Conservation (phyloP, 495 filamentous ascomycete genomes). For the Aspergillus kassunensis region DNA sequence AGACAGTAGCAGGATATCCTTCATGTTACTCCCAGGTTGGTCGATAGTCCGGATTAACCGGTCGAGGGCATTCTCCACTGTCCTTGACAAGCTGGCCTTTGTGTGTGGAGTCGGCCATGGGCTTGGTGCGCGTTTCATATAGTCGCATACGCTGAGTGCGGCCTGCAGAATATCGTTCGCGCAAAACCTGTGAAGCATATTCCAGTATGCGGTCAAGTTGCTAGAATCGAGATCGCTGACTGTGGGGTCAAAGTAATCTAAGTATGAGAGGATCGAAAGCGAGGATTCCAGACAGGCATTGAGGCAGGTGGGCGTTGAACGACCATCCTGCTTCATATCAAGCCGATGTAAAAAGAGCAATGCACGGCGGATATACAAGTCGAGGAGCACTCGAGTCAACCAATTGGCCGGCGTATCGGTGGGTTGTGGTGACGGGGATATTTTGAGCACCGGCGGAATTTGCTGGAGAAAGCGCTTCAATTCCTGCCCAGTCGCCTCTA, state of each 20-base stretch:
- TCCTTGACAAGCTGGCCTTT: slow-evolving; percentile 19
- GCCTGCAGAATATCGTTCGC: slow-evolving; percentile 24
- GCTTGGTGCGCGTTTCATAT: slow-evolving; percentile 13
- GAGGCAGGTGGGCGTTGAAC: neutral
- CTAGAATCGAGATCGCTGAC: slow-evolving; percentile 14
- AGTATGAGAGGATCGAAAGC: slow-evolving; percentile 21
- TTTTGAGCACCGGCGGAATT: too few relatives aligned
- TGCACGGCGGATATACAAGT: slow-evolving; percentile 21
- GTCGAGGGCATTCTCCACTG: slow-evolving; percentile 24
- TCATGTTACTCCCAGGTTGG: slow-evolving; percentile 22
- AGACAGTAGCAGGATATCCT: slow-evolving; percentile 25
- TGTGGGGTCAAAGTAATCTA: slow-evolving; percentile 26
- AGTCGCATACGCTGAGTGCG: slow-evolving; percentile 23
- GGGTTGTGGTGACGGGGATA: neutral
- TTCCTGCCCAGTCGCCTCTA: too few relatives aligned
- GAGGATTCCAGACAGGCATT: slow-evolving; percentile 20
- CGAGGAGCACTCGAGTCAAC: slow-evolving; percentile 19
- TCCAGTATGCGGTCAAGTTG: slow-evolving; percentile 16
- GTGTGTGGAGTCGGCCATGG: neutral
- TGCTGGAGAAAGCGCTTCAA: too few relatives aligned
- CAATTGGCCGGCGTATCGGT: neutral
- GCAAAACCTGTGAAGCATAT: slow-evolving; percentile 22
- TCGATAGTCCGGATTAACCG: slow-evolving; percentile 20
- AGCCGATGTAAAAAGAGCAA: slow-evolving; percentile 24
- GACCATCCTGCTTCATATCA: neutral